phyloP scores from a whole-genome alignment of 495 filamentous ascomycete species.

The Friedmanniomyces endolithicus region DNA sequence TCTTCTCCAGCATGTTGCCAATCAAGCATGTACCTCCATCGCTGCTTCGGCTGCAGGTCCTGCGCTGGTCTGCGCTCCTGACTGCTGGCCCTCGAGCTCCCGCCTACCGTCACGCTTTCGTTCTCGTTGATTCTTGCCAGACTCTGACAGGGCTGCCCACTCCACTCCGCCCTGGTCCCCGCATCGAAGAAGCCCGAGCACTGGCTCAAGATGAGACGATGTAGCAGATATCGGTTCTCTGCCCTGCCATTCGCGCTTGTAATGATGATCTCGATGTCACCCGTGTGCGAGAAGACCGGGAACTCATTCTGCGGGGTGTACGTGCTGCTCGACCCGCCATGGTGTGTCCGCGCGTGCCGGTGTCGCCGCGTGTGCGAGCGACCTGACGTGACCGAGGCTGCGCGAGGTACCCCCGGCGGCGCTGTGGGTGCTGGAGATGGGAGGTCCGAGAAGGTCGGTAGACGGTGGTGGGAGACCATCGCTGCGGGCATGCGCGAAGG shows the following conservation, averaged over 20 bases:
- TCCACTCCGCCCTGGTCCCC: slow-evolving; percentile 75
- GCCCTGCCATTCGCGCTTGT: slow-evolving; percentile 45
- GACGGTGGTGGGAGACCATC: slow-evolving; percentile 17
- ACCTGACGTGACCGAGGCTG: slow-evolving; percentile 17
- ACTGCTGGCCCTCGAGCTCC: slow-evolving; percentile 26
- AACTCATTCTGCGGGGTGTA: slow-evolving; percentile 77
- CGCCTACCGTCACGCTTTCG: slow-evolving; percentile 29
- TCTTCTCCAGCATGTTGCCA: slow-evolving; percentile 49
- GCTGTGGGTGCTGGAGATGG: slow-evolving; percentile 7
- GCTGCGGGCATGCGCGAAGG: neutral
- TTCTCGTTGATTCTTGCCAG: slow-evolving; percentile 48
- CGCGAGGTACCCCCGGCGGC: slow-evolving; percentile 8
- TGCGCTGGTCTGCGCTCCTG: slow-evolving; percentile 24
- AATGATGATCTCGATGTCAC: slow-evolving; percentile 82
- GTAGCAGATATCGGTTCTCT: slow-evolving; percentile 73
- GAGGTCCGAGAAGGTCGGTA: slow-evolving; percentile 8
- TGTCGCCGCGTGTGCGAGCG: slow-evolving; percentile 40
- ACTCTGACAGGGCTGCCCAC: slow-evolving; percentile 26
- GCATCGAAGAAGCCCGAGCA: slow-evolving; percentile 90
- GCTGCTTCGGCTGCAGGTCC: slow-evolving; percentile 32
- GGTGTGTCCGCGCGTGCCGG: slow-evolving; percentile 67
- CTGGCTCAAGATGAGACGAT: slow-evolving; percentile 70
- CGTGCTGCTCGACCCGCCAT: slow-evolving; percentile 50
- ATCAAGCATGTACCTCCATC: slow-evolving; percentile 82
- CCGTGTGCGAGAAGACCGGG: slow-evolving; percentile 76